phyloP scores from a whole-genome alignment of 345 rosid species.

The Eucalyptus erythrocorys region DNA sequence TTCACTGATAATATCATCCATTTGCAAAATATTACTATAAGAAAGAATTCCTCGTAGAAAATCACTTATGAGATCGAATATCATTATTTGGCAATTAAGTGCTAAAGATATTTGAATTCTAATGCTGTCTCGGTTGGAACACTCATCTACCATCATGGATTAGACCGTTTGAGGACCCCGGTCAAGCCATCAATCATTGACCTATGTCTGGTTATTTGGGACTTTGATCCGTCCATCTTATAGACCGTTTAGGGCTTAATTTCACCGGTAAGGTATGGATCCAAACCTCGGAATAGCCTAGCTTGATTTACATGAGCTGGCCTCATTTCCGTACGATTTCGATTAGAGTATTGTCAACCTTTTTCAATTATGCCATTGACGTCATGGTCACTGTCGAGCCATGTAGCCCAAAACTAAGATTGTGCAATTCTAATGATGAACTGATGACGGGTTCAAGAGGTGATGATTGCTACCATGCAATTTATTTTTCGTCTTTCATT shows the following conservation, averaged over 20 bases:
- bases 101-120: not conserved
- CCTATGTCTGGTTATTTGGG: not conserved
- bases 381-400: not conserved
- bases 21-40: not conserved
- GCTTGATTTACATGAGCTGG: not conserved
- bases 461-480: not conserved
- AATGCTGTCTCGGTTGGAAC: rapidly evolving
- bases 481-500: not conserved
- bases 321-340: not conserved
- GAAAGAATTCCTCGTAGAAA: not conserved
- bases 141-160: not conserved
- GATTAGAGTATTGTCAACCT: not conserved
- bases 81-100: not conserved
- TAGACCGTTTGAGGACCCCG: not conserved
- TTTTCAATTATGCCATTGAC: not conserved
- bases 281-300: not conserved
- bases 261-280: not conserved
- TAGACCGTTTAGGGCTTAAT: not conserved
- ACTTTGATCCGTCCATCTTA: not conserved
- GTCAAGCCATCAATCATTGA: no score
- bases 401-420: not conserved
- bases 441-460: not conserved
- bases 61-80: not conserved
- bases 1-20: not conserved
- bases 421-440: not conserved